Percentiles rank a stretch among this genome's conserved stretches.
phyloP scores from a whole-genome alignment of 2,329 filamentous ascomycete species.

The Dactylellina sp. region DNA sequence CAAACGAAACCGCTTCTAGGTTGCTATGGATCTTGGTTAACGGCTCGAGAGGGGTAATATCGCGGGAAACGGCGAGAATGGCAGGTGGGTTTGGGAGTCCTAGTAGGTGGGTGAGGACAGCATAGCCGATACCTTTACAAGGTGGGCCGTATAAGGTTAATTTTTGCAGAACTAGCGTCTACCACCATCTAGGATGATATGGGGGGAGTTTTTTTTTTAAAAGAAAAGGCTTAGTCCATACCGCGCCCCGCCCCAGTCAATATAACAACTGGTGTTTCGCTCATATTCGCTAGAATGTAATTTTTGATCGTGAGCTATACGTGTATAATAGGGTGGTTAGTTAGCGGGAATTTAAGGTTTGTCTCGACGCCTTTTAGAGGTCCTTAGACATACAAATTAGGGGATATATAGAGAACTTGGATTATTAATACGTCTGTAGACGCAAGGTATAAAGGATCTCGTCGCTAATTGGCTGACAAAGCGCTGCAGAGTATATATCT shows the following conservation, averaged over 20 bases:
- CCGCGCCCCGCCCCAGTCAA: conserved; percentile 74
- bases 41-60: conserved; percentile 67
- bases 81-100: conserved; percentile 68
- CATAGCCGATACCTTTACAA: conserved; percentile 70
- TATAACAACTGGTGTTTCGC: conserved; percentile 65
- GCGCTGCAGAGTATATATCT: no score
- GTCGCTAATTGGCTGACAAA: no score
- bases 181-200: no score
- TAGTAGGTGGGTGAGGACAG: conserved; percentile 72
- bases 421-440: no score
- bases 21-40: conserved; percentile 70
- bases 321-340: no score
- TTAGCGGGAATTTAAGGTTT: no score
- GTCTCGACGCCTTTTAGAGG: no score
- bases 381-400: no score
- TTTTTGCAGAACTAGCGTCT: neutral
- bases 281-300: conserved; percentile 26
- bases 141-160: neutral
- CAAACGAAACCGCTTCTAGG: conserved; percentile 71
- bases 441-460: no score
- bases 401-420: no score
- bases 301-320: neutral
- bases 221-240: conserved; percentile 60
- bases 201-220: no score
- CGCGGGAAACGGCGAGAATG: conserved; percentile 71